Base-by-base conservation (phyloP, 2,329 filamentous ascomycete species). In the Epichloe elymi region DNA sequence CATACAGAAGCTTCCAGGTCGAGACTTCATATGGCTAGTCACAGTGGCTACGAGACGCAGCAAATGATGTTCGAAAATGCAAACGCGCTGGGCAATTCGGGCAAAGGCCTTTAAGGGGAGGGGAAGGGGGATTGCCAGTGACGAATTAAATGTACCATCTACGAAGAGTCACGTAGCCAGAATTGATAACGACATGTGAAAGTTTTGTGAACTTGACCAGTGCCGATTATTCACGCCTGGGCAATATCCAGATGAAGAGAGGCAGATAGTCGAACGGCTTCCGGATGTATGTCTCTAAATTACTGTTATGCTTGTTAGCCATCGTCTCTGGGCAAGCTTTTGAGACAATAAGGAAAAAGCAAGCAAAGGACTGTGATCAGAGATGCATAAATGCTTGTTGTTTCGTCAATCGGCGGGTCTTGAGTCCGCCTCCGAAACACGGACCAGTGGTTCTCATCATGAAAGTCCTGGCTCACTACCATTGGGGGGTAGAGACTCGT, bases 351-450 rank as follows among this genome's bases (percentile, higher is more conserved):
- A 44, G 41, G 14, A 35, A 6, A 48, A 6, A 23, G 15, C 30
- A 11, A 11, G 46, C 2, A 23, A 51, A 14, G 40, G 39, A 49
- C 50, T 35, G 23, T 37, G 33, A 44, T 88, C 85, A 90, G 86
- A 87, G 77, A 69, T 86, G 84, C 85, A 84, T 79, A 75, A 63
- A 65, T 83, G 75, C 82, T 83, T 79, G 78, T 75, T 74, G 70
- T 72, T 75, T 87, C 86, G 78, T 88, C 87, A 85, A 79, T 67
- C 74, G 72, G 81, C 83, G 85, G 86, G 85, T 90, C 86, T 91
- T 91, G 86, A 88, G 79, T 80, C 85, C 83, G 82, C 84, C 68
- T 91, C 85, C 80, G 87, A 82, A 91, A 93, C 86, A 91, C 86
- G 86, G 87, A 91, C 87, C 85, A 90, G 90, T 83, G 76, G 76